Evolutionary conservation across 2,329 filamentous ascomycete species (phyloP).

Genomic region (Diaporthe aspalathi): DNA sequence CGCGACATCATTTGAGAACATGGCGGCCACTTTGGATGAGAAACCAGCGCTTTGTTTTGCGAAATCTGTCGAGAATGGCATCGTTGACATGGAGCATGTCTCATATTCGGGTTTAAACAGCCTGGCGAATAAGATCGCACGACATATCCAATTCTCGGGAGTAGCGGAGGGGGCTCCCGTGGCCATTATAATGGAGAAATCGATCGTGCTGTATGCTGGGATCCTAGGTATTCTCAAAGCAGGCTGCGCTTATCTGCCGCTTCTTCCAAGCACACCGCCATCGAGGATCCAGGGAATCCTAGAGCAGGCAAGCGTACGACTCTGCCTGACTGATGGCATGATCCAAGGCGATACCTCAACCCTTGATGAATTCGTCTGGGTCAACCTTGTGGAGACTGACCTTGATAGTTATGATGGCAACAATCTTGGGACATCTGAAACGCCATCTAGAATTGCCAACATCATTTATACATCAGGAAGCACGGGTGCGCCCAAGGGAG

Average conservation of each 20-base stretch:
- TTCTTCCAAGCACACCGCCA: conserved; percentile 77
- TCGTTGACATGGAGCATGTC: conserved; percentile 55
- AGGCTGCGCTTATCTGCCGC: conserved; percentile 83
- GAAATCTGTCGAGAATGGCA: conserved; percentile 54
- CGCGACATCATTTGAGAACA: conserved; percentile 64
- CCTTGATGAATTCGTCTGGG: conserved; percentile 40
- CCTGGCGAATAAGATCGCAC: conserved; percentile 72
- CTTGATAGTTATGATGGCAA: conserved; percentile 47
- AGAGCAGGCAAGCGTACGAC: conserved; percentile 63
- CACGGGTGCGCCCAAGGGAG: conserved; percentile 83
- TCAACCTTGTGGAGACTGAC: conserved; percentile 50
- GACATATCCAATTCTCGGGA: conserved; percentile 61
- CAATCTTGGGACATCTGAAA: conserved; percentile 53
- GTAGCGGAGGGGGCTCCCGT: conserved; percentile 68
- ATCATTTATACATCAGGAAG: conserved; percentile 87
- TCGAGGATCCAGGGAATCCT: conserved; percentile 73
- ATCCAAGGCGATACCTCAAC: conserved; percentile 41
- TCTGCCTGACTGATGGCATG: conserved; percentile 56
- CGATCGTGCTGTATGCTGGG: conserved; percentile 74
- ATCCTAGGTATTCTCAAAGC: conserved; percentile 81
- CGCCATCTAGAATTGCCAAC: conserved; percentile 72
- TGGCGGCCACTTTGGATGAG: conserved; percentile 60
- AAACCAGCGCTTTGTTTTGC: conserved; percentile 75
- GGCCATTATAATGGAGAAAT: conserved; percentile 84
- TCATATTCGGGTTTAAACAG: conserved; percentile 75